Evolutionary conservation across 257 asterid species (phyloP), one percentile per base, ranked within the genome.

Genomic region (Penstemon davidsonii): DNA sequence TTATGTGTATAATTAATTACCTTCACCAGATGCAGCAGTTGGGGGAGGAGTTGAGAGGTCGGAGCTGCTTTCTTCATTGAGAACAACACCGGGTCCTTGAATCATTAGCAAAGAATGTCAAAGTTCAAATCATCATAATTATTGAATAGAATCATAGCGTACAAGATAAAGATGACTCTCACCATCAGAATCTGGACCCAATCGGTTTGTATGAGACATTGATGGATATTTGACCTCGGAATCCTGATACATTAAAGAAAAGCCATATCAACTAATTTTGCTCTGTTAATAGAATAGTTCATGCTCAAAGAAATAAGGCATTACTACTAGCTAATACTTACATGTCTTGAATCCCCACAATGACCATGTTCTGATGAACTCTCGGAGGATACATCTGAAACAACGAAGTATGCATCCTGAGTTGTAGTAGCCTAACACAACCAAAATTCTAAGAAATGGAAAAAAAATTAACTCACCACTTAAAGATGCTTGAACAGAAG

Each of bases 121-220:
- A 55, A 60, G 64, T 67, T 58, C 73, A 62, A 72, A 71, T 44
- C 51, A 76, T 13, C 61, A 77, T 52, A 74, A 41, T 38, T 43
- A 66, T 25, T 46, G 49, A 53, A 49, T 58, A 51, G 40, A 8
- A 8, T 56, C 39, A 63, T 37, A 62, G 46, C 53, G 41, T 36
- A 59, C 7, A 54, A 18, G 66, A 45, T 38, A 5, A 61, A 76
- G 73, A 41, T 41, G 76, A 25, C 37, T 58, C 82, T 85, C 78
- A 89, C 95, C 92, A 68, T 82, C 78, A 60, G 81, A 81, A 73
- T 74, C 87, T 11, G 39, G 63, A 72, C 78, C 67, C 47, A 46
- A 66, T 77, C 60, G 50, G 33, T 69, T 65, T 46, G 77, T 68
- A 39, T 50, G 71, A 64, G 62, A 61, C 36, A 76, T 66, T 47